Base-by-base conservation (phyloP, 768 basidiomycete genomes). In the Boletus tylopilopsis region DNA sequence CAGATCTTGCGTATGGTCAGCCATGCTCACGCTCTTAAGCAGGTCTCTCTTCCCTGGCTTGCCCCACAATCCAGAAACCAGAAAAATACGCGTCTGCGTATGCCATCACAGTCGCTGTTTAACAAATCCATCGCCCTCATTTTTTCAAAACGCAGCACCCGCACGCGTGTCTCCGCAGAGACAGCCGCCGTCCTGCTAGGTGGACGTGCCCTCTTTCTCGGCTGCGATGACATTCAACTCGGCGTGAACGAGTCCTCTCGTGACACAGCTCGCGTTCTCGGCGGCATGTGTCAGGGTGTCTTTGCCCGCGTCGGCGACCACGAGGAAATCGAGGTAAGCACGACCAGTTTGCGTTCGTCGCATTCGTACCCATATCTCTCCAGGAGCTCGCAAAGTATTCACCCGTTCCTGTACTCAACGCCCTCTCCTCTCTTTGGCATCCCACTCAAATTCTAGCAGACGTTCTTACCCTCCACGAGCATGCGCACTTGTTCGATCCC, bases 281-380 rank as follows among this genome's bases (percentile, higher is more conserved):
- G 90, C 3, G 89, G 90, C 5, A 96, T 98, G 94, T 90, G 87
- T 49, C 85, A 97, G 68, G 96, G 94, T 13, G 90, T 98, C 47
- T 95, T 98, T 72, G 95, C 96, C 22, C 86, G 96, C 39, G 94
- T 99, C 4, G 93, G 92, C 5, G 87, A 80, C 24, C 96, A 99
- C 68, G 75, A 77, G 2, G 96, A 99, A 66, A 86, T 98, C 42
- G 94, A 95, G 80, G 94, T 90, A 46, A 37, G 78, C 66, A 4
- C 23, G 18, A 21, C 10, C 30, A n/a, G 18, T n/a, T n/a, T 47
- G 48, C 30, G 21, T 38, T 37, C 25, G 18, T 38, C 32, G 5
- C 19, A 6, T 11, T 18, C 46, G 37, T 32, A 23, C 38, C 21
- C 44, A 39, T 29, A 23, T 36, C 15, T 12, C 33, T n/a, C 23